Evolutionary conservation across 2,329 filamentous ascomycete species (phyloP).

Genomic region (Xylaria sp.): DNA sequence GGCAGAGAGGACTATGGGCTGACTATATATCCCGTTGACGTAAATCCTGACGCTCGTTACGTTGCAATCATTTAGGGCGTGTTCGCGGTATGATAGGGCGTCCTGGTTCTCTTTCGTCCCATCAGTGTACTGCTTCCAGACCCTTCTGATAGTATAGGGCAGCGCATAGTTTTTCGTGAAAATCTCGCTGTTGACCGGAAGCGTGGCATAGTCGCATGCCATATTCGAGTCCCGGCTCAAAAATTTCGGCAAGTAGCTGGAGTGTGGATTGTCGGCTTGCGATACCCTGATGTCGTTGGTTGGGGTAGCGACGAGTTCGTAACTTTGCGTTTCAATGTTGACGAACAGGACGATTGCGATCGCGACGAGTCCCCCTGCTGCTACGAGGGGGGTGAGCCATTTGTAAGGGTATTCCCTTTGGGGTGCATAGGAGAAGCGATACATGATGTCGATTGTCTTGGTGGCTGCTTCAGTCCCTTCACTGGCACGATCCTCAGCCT

Average conservation of each 20-base stretch:
- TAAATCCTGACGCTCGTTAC: conserved; percentile 26
- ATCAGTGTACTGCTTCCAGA: conserved; percentile 22
- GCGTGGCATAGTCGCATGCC: conserved; percentile 18
- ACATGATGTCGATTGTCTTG: background rate
- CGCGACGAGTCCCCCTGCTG: conserved; percentile 32
- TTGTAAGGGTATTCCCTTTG: conserved; percentile 33
- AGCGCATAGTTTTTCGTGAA: conserved; percentile 34
- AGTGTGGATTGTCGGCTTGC: background rate
- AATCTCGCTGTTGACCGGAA: conserved; percentile 28
- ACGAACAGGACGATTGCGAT: conserved; percentile 34
- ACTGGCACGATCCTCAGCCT: too few species aligned
- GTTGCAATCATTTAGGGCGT: conserved; percentile 23
- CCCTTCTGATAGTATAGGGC: conserved; percentile 25
- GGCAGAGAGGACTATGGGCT: conserved; percentile 13
- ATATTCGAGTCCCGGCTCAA: background rate
- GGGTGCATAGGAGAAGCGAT: conserved; percentile 27
- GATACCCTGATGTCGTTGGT: conserved; percentile 6
- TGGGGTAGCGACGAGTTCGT: conserved; percentile 24
- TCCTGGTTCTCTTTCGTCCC: conserved; percentile 12
- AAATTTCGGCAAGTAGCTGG: background rate
- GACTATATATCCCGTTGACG: conserved; percentile 20
- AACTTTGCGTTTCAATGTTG: conserved; percentile 20
- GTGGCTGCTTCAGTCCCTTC: too few species aligned
- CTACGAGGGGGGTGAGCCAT: conserved; percentile 39
- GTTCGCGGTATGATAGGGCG: conserved; percentile 28